A percentile compares a stretch with the other conserved stretches of the same genome.
These are phyloP conservation scores for Musa balbisiana DNA, from an alignment of 202 grass and related monocot species.

Conservation along the genomic window DNA sequence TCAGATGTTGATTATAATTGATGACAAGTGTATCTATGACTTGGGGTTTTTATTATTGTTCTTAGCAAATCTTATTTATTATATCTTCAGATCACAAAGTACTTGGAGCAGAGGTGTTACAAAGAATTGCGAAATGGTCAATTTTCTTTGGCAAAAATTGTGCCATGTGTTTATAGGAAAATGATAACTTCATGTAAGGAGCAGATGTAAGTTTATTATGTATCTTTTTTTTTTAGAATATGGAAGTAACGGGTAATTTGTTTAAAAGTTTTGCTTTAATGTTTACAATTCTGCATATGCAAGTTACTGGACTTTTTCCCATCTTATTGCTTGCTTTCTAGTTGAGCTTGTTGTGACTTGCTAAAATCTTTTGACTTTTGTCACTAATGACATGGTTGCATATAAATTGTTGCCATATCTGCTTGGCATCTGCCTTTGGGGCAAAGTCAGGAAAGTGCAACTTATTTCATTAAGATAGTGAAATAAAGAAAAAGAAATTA, in stretches of 20 bases:
- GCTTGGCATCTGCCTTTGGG: neutral
- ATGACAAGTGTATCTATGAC: neutral
- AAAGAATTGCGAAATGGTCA: slow-evolving; percentile 85
- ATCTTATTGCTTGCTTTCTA: neutral
- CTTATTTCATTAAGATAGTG: neutral
- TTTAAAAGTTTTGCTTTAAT: slow-evolving; percentile 12
- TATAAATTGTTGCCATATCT: neutral
- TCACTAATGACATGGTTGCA: neutral
- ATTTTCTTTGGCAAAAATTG: slow-evolving; percentile 68
- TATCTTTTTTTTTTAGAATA: slow-evolving; percentile 7
- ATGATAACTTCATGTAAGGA: slow-evolving; percentile 83
- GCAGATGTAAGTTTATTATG: slow-evolving; percentile 56
- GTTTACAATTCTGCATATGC: neutral
- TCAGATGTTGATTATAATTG: neutral
- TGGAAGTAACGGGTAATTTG: neutral
- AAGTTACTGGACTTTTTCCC: neutral
- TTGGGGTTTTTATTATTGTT: neutral
- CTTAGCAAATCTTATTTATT: slow-evolving; percentile 5
- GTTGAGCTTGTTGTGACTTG: neutral
- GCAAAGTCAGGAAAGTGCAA: neutral
- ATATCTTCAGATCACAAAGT: slow-evolving; percentile 59
- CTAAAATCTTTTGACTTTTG: neutral
- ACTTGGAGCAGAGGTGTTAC: slow-evolving; percentile 83
- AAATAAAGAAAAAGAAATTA: no score
- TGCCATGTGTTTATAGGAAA: slow-evolving; percentile 77